Evolutionary conservation across 352 stramenopile genomes (phyloP), one percentile per base, ranked within the genome.

Genomic region (Phytophthora sp.): DNA sequence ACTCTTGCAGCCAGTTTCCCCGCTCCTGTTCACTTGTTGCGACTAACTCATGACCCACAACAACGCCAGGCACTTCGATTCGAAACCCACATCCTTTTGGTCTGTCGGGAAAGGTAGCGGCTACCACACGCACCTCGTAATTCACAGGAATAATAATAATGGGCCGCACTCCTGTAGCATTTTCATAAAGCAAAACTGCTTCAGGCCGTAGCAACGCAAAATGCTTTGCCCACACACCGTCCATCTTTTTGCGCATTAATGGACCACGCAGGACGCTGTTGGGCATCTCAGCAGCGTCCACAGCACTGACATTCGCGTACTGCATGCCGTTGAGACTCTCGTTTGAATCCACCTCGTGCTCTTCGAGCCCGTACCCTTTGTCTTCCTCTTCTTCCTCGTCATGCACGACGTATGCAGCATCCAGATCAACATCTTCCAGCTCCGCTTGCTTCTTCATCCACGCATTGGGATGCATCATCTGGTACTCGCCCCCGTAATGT

Each of bases 131-230:
- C 26, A 78, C 71, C 38, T 92, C 78, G 13, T 86, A 68, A 39
- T 91, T 94, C 7, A 94, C 75, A 0, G 82, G 82, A 24, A 94
- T 82, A 59, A 94, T 92, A 39, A 94, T 79, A 69, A 88, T 69
- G 15, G 84, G 84, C 63, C 83, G 79, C 24, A 72, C 69, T 43
- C 70, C 64, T 4, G 69, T 87, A 12, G 76, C 78, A 20, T 54
- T 69, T 34, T 92, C 84, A 45, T 94, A 94, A 9, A 94, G 60
- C 54, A 94, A 62, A 42, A 94, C 50, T 17, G 82, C 84, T 52
- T 94, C 80, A 0, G 84, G 84, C 3, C 84, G 75, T 43, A 94
- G 39, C 26, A 94, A 55, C 12, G 66, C 84, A 54, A 92, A 92
- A 50, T 88, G 75, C 48, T 88, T 87, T 43, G 72, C 74, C 84